Evolutionary conservation across 805 yeast species (phyloP).

Genomic region (Candida gorgasii): DNA sequence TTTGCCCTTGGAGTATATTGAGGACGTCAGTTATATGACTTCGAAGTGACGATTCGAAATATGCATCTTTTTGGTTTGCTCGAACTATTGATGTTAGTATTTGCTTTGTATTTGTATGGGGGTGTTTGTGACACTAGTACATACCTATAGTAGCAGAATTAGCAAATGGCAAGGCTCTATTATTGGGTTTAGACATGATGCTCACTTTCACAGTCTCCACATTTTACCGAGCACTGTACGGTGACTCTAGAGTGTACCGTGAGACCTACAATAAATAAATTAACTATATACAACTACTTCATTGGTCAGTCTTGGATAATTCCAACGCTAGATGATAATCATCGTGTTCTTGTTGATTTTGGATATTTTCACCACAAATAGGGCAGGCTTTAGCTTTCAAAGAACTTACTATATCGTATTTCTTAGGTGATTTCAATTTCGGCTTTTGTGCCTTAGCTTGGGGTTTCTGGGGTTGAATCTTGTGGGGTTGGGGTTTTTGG

Average conservation of each 20-base stretch:
- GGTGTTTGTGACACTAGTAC: conserved; percentile 23
- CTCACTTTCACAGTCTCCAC: not conserved
- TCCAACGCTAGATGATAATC: conserved; percentile 57
- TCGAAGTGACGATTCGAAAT: conserved; percentile 58
- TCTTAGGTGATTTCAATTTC: conserved; percentile 3
- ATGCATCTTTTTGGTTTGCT: conserved; percentile 87
- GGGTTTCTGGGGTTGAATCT: not conserved
- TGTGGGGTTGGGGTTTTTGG: not conserved
- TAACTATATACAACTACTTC: too few relatives aligned
- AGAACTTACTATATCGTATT: conserved; percentile 11
- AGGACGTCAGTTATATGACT: conserved; percentile 57
- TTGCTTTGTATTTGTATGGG: not conserved
- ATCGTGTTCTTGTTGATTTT: conserved; percentile 47
- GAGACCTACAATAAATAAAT: too few relatives aligned
- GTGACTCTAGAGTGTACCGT: not conserved
- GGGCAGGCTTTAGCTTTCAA: conserved; percentile 20
- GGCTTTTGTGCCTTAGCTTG: not conserved
- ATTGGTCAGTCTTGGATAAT: conserved; percentile 30
- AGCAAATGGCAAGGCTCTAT: conserved; percentile 58
- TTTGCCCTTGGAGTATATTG: conserved; percentile 57
- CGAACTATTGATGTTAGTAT: conserved; percentile 53
- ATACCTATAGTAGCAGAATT: conserved; percentile 83
- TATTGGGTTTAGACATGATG: conserved; percentile 12
- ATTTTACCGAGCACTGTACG: conserved; percentile 2
- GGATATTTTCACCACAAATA: conserved; percentile 26